Conservation (phyloP, 2,329 filamentous ascomycete species). For the Uncinocarpus reesii region DNA sequence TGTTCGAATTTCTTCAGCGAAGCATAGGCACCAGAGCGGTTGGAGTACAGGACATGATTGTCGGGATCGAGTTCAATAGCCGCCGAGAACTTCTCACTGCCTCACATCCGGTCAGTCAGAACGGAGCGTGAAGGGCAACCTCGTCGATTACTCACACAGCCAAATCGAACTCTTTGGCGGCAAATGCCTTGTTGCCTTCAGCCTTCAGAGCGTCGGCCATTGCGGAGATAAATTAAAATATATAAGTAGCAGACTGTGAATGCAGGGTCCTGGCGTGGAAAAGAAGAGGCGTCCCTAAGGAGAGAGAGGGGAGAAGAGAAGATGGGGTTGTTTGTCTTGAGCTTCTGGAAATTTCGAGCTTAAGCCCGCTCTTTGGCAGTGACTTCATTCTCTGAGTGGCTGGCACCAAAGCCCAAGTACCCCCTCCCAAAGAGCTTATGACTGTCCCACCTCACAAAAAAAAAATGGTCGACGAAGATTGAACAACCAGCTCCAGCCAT, state of each 20-base stretch:
- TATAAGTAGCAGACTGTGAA: neutral
- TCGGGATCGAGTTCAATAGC: slow-evolving; percentile 77
- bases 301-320: neutral
- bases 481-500: neutral
- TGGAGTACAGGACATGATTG: slow-evolving; percentile 97
- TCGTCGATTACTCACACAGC: slow-evolving; percentile 65
- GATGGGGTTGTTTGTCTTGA: slow-evolving; percentile 3
- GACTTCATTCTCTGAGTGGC: slow-evolving; percentile 11
- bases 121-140: neutral
- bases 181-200: slow-evolving; percentile 96
- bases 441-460: slow-evolving; percentile 8
- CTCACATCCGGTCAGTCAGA: slow-evolving; percentile 9
- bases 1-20: slow-evolving; percentile 81
- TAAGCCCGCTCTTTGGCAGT: neutral
- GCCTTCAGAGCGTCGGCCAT: slow-evolving; percentile 83
- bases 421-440: slow-evolving; percentile 1
- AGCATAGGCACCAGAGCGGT: slow-evolving; percentile 77
- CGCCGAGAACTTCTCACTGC: slow-evolving; percentile 83
- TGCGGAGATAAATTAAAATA: slow-evolving; percentile 19
- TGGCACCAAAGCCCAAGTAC: slow-evolving; percentile 8
- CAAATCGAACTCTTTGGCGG: slow-evolving; percentile 90
- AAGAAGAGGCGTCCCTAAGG: neutral
- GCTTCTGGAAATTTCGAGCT: slow-evolving; percentile 39
- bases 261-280: neutral
- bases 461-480: neutral